Evolutionary conservation across 192 early-diverging fungal genomes (phyloP), one percentile per base, ranked within the genome.

Genomic region (Coemansia sp.): DNA sequence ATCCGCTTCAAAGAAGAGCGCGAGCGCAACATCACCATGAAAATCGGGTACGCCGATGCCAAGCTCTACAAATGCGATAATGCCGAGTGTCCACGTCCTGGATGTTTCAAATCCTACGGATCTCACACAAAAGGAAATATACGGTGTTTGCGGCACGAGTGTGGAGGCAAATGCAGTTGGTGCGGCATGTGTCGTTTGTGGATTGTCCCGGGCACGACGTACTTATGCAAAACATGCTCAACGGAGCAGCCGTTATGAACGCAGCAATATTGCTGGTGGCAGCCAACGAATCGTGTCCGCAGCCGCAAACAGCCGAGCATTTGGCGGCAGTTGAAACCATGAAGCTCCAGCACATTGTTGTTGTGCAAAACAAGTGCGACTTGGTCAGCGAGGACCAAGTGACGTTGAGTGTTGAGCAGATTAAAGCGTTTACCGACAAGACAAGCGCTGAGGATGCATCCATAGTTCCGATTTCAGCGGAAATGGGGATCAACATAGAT

Each of bases 201-300:
- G 96, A 97, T 84, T 96, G 96, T 76, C 95, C 96, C 19, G 96
- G 96, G 51, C 95, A 98, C 92, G 96, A 98, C 84, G 95, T 97
- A 91, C 90, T 96, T 67, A 97, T 96, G 96, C 91, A 94, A 47
- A 96, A 94, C 62, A 97, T 98, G 96, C 83, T 98, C 59, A 96
- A 94, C 84, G 96, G 96, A 69, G 93, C 93, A 50, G 95, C 95
- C 19, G 95, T 97, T 61, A 98, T 98, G 95, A 94, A 98, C 82
- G 95, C 95, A 45, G 96, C 96, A 5, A 75, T 98, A 59, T 86
- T 98, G 50, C 84, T 98, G 65, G 92, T 98, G 85, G 96, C 96
- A 3, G 96, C 90, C 64, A 98, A 98, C 79, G 96, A 97, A 85
- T 85, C 89, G 19, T 97, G 96, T 83, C 96, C 96, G 39, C 96